Base-by-base conservation (phyloP, 139 green algal species). In the Auxenochlorella pyrenoidosa region DNA sequence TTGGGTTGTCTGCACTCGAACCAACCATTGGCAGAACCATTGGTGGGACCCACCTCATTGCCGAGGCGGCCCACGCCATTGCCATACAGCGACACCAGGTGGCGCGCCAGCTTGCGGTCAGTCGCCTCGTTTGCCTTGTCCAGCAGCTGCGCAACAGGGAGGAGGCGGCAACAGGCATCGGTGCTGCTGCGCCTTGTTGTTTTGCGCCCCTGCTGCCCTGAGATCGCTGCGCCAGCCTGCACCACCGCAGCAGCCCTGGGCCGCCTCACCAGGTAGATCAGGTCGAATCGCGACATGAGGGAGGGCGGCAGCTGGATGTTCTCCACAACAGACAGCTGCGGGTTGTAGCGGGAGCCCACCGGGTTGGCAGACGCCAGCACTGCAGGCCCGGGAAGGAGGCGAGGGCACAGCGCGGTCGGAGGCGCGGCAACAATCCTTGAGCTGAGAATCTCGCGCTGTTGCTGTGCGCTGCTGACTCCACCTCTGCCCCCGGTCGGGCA, bases 281-380 rank as follows among this genome's bases (percentile, higher is more conserved):
- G 95, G 92, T 99, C 97, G 79, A 93, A 97, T 68, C 97, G 90
- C 24, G 96, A 98, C 44, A 99, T 94, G 79, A 99, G 94, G 0
- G 95, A 98, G 72, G 98, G 97, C 40, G 98, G 96, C 84, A 99
- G 93, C 85, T 98, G 94, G 90, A 99, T 98, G 96, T 99, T 99
- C 44, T 99, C 98, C 24, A 98, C 93, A 15, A 99, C 92, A 36
- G 89, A 95, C 82, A 98, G 87, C 65, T 93, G 79, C 13, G 95
- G 96, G 93, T 99, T 97, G 93, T 99, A 99, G 76, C 95, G 92
- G 21, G 86, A 94, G 60, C 92, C 94, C 22, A 95, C 88, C 0
- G 95, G 95, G 90, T 98, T 98, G 87, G 95, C 95, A 38, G 79
- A 93, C 26, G 95, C 95, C 71, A 97, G 89, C 76, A 95, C 92